A percentile compares a stretch with the other conserved stretches of the same genome.
Conservation (phyloP, 2,329 filamentous ascomycete genomes). For the Aspergillus sp. region DNA sequence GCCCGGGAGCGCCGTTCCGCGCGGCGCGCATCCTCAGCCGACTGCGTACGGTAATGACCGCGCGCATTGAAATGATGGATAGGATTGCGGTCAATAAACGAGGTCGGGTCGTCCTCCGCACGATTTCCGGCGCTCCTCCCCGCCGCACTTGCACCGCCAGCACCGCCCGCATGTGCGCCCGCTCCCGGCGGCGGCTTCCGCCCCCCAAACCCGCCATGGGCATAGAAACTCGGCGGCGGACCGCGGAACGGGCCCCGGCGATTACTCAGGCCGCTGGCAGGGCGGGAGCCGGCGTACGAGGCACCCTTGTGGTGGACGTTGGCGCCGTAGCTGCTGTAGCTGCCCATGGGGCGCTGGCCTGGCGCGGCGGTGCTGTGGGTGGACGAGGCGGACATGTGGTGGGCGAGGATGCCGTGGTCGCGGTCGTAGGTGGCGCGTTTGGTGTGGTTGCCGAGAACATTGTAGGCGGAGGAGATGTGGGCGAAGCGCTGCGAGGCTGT, state of each 20-base stretch:
- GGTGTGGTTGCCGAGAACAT: slow-evolving; percentile 66
- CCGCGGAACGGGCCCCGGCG: slow-evolving; percentile 75
- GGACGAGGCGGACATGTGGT: slow-evolving; percentile 18
- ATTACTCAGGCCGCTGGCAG: slow-evolving; percentile 76
- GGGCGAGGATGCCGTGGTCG: slow-evolving; percentile 38
- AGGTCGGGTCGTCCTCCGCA: slow-evolving; percentile 31
- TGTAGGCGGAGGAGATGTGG: slow-evolving; percentile 79
- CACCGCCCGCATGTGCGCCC: neutral
- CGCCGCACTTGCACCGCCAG: slow-evolving; percentile 8
- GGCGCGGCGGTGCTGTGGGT: slow-evolving; percentile 30
- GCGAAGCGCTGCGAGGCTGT: slow-evolving; percentile 73
- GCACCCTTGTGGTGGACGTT: slow-evolving; percentile 28
- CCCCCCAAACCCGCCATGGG: slow-evolving; percentile 71
- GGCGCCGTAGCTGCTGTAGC: slow-evolving; percentile 51
- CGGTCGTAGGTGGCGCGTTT: slow-evolving; percentile 82
- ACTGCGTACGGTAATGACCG: slow-evolving; percentile 72
- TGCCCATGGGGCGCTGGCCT: slow-evolving; percentile 46
- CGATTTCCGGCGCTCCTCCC: neutral
- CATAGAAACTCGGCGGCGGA: slow-evolving; percentile 86
- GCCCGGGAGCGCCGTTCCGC: slow-evolving; percentile 40
- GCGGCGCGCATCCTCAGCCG: slow-evolving; percentile 56
- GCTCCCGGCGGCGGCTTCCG: slow-evolving; percentile 16
- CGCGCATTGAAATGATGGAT: slow-evolving; percentile 76
- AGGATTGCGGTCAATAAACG: slow-evolving; percentile 46
- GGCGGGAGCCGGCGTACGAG: slow-evolving; percentile 58